Evolutionary conservation across 306 rosid species (phyloP), one percentile per base, ranked within the genome.

Genomic region (Lupinus albus): DNA sequence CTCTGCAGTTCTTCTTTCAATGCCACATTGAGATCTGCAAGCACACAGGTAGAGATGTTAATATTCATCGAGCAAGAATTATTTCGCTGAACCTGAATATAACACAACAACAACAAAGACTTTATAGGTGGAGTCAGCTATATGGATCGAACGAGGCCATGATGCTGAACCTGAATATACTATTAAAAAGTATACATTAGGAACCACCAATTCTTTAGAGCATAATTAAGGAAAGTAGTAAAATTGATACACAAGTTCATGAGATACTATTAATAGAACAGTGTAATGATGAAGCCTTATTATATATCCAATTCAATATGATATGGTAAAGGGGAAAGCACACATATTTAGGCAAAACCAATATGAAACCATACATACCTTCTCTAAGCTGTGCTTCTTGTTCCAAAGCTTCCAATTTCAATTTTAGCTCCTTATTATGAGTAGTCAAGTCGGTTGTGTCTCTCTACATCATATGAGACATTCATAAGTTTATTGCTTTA

Each of bases 331-430:
- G 6, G 33, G 61, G 41, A 50, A 68, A 12, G 57, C 25, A 16
- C 33, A 41, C 18, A 30, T 75, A 42, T 56, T 28, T 8, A 59
- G 13, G 59, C 11, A 72, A 70, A 57, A 42, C 41, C 76, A 12
- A 42, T 17, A 44, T 56, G 61, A 49, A 67, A 62, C 13, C 39
- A 69, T 33, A 45, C 30, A 53, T 78, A 89, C 99, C 99, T 68
- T 93, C 99, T 80, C 97, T 83, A 36, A 93, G 97, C 11, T 88
- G 84, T 30, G 99, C 94, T 66, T 93, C 94, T 61, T 86, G 99
- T 66, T 90, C 91, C 82, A 93, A 75, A 58, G 97, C 89, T 63
- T 93, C 96, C 72, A 93, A 54, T 42, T 89, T 88, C 75, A 93
- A 61, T 71, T 90, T 93, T 70, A 93, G 97, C 82, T 88, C 99